phyloP scores from a whole-genome alignment of 805 yeast species.

The Kodamaea laetipori region DNA sequence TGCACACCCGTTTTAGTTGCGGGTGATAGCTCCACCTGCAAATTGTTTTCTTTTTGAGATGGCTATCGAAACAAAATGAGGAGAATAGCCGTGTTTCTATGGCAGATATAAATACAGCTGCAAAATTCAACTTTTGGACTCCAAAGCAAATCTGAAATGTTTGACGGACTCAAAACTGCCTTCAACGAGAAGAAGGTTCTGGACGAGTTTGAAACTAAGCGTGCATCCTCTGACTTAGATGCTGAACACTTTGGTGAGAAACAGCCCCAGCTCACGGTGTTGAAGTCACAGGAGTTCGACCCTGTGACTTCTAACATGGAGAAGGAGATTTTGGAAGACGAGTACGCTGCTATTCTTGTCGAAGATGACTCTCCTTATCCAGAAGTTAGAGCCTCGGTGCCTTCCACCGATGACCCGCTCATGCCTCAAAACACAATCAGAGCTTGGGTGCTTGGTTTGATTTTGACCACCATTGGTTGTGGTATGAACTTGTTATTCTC shows the following conservation, averaged over 20 bases:
- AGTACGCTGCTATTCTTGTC: constrained; percentile 43
- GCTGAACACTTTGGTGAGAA: constrained; percentile 10
- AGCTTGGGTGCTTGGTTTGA: constrained; percentile 53
- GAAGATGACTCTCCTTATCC: constrained; percentile 59
- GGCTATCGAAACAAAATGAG: neutral
- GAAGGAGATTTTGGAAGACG: constrained; percentile 30
- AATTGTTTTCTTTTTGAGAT: constrained; percentile 3
- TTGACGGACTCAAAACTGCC: constrained; percentile 9
- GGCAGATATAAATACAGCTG: neutral
- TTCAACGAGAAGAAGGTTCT: constrained; percentile 9
- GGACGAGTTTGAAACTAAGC: constrained; percentile 4
- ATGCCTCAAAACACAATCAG: constrained; percentile 55
- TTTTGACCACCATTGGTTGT: constrained; percentile 57
- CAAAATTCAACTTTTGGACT: neutral
- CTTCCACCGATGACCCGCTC: constrained; percentile 52
- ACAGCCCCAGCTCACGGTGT: constrained; percentile 5
- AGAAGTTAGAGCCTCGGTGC: constrained; percentile 65
- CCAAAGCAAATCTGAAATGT: too few species aligned
- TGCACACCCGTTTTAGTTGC: too few species aligned
- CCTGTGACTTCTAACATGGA: constrained; percentile 31
- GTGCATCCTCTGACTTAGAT: constrained; percentile 9
- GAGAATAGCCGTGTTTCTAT: neutral
- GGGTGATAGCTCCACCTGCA: constrained; percentile 3
- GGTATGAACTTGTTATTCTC: constrained; percentile 62
- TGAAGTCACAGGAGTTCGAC: constrained; percentile 35